A percentile compares a stretch with the other conserved stretches of the same genome.
Evolutionary conservation across 441 rosid genomes (phyloP).

Genomic region (Croton laevigatus): DNA sequence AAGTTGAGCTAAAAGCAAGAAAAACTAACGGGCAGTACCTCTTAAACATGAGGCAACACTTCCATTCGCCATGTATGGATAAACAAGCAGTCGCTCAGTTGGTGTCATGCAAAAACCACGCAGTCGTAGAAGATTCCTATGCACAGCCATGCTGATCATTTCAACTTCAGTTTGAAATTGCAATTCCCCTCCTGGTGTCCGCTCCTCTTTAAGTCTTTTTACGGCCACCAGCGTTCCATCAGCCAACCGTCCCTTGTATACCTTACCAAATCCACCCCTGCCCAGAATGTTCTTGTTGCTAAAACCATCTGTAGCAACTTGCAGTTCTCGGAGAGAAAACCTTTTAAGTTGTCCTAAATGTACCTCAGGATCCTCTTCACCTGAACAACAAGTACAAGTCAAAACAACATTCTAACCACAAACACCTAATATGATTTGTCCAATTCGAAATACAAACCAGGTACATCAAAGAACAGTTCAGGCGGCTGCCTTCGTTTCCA

Average conservation of each 20-base stretch:
- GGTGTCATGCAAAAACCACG: constrained; percentile 95
- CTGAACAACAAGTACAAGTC: constrained; percentile 35
- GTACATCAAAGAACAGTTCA: constrained; percentile 81
- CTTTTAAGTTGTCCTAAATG: constrained; percentile 84
- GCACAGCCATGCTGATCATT: constrained; percentile 95
- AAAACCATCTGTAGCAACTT: constrained; percentile 84
- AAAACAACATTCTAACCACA: constrained; percentile 10
- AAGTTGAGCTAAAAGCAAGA: constrained; percentile 1
- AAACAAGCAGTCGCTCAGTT: constrained; percentile 79
- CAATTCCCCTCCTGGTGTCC: constrained; percentile 84
- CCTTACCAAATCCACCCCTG: constrained; percentile 93
- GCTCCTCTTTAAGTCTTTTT: constrained; percentile 84
- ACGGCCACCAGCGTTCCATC: constrained; percentile 94
- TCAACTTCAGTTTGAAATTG: constrained; percentile 92
- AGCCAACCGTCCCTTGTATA: constrained; percentile 81
- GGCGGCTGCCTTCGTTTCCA: constrained; percentile 77
- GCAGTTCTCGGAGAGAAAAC: constrained; percentile 84
- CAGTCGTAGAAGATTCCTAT: constrained; percentile 73
- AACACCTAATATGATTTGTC: neutral
- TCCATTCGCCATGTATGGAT: constrained; percentile 97
- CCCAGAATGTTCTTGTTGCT: constrained; percentile 85
- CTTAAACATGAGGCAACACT: constrained; percentile 87
- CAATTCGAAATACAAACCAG: constrained; percentile 48
- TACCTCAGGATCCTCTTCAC: constrained; percentile 89
- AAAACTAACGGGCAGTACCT: constrained; percentile 51